A percentile compares a stretch with the other conserved stretches of the same genome.
phyloP scores from a whole-genome alignment of 1,284 basidiomycete species.

The Boletus chippewaensis region DNA sequence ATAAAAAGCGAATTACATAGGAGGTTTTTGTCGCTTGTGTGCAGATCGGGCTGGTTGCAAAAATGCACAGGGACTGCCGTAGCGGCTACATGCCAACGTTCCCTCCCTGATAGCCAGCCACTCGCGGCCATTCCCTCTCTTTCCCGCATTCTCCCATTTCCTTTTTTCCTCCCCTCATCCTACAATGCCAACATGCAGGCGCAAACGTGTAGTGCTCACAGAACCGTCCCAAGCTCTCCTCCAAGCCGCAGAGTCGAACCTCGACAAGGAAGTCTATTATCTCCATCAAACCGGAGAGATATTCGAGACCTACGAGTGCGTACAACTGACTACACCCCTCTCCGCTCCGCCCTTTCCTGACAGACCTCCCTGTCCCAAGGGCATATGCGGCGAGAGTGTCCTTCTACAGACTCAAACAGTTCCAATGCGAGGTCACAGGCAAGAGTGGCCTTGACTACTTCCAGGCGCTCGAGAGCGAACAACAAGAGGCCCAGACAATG shows the following conservation, averaged over 20 bases:
- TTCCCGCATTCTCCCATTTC: slow-evolving; percentile 31
- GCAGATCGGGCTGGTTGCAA: slow-evolving; percentile 25
- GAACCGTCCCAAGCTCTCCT: slow-evolving; percentile 67
- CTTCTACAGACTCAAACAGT: slow-evolving; percentile 90
- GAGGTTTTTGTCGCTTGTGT: slow-evolving; percentile 20
- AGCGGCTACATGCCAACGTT: slow-evolving; percentile 36
- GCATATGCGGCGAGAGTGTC: slow-evolving; percentile 87
- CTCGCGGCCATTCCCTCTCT: slow-evolving; percentile 34
- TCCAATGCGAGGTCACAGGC: slow-evolving; percentile 93
- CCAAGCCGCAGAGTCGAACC: slow-evolving; percentile 54
- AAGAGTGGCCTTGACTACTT: slow-evolving; percentile 93
- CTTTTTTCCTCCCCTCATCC: slow-evolving; percentile 19
- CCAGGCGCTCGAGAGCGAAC: slow-evolving; percentile 87
- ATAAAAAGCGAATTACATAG: slow-evolving; percentile 12
- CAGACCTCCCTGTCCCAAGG: slow-evolving; percentile 40
- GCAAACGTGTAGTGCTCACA: slow-evolving; percentile 84
- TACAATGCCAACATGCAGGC: slow-evolving; percentile 82
- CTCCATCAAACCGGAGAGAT: slow-evolving; percentile 91
- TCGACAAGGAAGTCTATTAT: slow-evolving; percentile 77
- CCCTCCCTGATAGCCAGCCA: slow-evolving; percentile 38
- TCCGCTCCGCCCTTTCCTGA: slow-evolving; percentile 16
- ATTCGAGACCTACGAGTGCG: slow-evolving; percentile 90
- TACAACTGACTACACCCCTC: slow-evolving; percentile 8
- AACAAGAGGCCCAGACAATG: slow-evolving; percentile 79
- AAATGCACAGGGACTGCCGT: slow-evolving; percentile 35